phyloP scores from a whole-genome alignment of 441 rosid species.

The Eutrema salsugineum region DNA sequence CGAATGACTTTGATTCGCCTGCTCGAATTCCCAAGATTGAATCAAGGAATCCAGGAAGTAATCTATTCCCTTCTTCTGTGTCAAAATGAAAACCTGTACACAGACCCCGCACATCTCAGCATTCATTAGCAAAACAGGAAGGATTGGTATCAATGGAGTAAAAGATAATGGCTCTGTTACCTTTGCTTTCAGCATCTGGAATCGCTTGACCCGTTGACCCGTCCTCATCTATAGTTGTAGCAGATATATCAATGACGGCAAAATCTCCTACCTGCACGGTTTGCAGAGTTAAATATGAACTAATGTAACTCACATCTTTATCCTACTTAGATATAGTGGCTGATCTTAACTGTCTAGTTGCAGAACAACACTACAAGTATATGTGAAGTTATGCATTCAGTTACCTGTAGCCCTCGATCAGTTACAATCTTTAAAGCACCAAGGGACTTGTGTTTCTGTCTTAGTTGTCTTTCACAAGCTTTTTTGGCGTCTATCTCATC shows the following conservation, averaged over 20 bases:
- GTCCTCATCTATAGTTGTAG: slow-evolving; percentile 58
- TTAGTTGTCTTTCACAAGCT: slow-evolving; percentile 74
- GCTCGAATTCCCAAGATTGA: slow-evolving; percentile 61
- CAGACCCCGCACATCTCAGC: slow-evolving; percentile 1
- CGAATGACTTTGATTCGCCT: slow-evolving; percentile 80
- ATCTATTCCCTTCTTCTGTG: slow-evolving; percentile 78
- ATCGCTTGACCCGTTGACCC: slow-evolving; percentile 56
- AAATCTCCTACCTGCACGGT: slow-evolving; percentile 75
- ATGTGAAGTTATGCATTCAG: slow-evolving; percentile 2
- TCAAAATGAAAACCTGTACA: slow-evolving; percentile 81
- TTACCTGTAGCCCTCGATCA: slow-evolving; percentile 89
- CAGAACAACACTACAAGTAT: slow-evolving; percentile 3
- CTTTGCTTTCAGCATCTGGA: slow-evolving; percentile 92
- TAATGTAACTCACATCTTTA: background rate
- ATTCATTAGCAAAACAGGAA: background rate
- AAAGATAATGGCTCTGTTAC: slow-evolving; percentile 32
- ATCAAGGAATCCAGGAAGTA: slow-evolving; percentile 81
- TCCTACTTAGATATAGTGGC: background rate
- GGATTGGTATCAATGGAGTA: background rate
- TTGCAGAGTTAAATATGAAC: background rate
- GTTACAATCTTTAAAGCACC: slow-evolving; percentile 64
- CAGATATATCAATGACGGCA: slow-evolving; percentile 79
- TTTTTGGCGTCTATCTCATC: slow-evolving; percentile 67
- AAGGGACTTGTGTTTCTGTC: slow-evolving; percentile 74
- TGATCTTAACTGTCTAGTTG: background rate